Evolutionary conservation across 768 basidiomycete species (phyloP).

Genomic region (Naganishia antarctica): DNA sequence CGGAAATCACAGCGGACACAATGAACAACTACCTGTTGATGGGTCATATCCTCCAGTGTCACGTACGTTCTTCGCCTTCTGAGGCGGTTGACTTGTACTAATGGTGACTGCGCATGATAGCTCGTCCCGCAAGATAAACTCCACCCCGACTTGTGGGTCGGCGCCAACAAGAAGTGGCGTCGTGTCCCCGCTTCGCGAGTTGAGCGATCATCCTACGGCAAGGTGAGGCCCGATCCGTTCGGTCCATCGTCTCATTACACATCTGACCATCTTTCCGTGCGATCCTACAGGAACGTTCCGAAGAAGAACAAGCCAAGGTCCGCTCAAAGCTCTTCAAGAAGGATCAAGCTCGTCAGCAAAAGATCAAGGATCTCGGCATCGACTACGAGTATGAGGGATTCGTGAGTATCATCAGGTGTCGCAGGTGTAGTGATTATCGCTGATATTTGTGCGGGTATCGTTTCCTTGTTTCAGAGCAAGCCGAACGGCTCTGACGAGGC

Average conservation of each 20-base stretch:
- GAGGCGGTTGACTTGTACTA: neutral
- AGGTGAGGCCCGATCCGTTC: constrained; percentile 53
- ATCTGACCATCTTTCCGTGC: constrained; percentile 5
- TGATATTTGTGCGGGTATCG: neutral
- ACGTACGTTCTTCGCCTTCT: constrained; percentile 35
- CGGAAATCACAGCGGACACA: constrained; percentile 91
- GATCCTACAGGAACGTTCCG: constrained; percentile 62
- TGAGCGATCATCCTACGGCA: constrained; percentile 71
- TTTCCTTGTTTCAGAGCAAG: constrained; percentile 10
- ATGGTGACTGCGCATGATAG: constrained; percentile 42
- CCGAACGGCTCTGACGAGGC: constrained; percentile 12
- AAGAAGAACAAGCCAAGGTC: constrained; percentile 62
- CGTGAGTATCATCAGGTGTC: constrained; percentile 10
- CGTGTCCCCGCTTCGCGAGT: constrained; percentile 68
- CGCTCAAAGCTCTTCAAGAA: constrained; percentile 68
- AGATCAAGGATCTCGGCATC: constrained; percentile 75
- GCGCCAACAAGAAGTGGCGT: constrained; percentile 90
- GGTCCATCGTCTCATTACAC: neutral
- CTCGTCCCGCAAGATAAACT: constrained; percentile 81
- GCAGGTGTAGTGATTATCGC: neutral
- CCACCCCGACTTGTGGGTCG: constrained; percentile 91
- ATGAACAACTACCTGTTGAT: constrained; percentile 98
- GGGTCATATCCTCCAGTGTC: constrained; percentile 89
- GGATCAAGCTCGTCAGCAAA: constrained; percentile 70
- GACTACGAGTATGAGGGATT: constrained; percentile 72